Base-by-base conservation (phyloP, 2,329 filamentous ascomycete species). In the Truncatella angustata region DNA sequence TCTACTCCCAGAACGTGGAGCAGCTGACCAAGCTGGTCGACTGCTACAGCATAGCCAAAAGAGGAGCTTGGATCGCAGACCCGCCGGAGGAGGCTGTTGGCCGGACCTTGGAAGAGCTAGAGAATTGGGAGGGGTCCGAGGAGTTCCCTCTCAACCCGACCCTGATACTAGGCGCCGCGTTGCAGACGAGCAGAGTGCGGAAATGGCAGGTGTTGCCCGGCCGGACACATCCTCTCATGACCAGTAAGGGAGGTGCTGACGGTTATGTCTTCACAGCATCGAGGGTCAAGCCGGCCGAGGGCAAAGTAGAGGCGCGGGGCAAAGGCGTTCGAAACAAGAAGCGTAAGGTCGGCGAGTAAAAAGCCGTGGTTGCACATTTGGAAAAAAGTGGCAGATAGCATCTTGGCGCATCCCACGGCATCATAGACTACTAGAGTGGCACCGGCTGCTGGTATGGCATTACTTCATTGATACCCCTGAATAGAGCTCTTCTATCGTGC, bases 141-240 rank as follows among this genome's bases (percentile, higher is more conserved):
- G 89, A 95, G 59, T 97, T 96, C 65, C 89, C 91, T 0, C 70
- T 97, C 12, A 94, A 99, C 66, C 94, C 94, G 0, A 88, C 90
- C 2, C 72, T 96, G 48, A 69, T 99, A 4, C 79, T 97, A 1
- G 90, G 87, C 1, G 85, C 90, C 1, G 84, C 80, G 11, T 77
- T 99, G 49, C 92, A 97, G 72, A 94, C 86, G 2, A 89, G 87
- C 44, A 79, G 90, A 12, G 86, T 88, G 4, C 80, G 88, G 56
- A 78, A 83, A 49, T 97, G 91, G 90, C 94, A 99, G 74, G 92
- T 97, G 2, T 70, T 99, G 43, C 94, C 94, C 0, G 90, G 91
- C 1, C 77, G 94, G 50, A 97, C 94, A 49, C 94, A 99, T 73
- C 94, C 94, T 5, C 71, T 95, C 51, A 99, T 99, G 94, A 96